Evolutionary conservation across 1,284 basidiomycete species (phyloP).

Genomic region (Pascua sp.): DNA sequence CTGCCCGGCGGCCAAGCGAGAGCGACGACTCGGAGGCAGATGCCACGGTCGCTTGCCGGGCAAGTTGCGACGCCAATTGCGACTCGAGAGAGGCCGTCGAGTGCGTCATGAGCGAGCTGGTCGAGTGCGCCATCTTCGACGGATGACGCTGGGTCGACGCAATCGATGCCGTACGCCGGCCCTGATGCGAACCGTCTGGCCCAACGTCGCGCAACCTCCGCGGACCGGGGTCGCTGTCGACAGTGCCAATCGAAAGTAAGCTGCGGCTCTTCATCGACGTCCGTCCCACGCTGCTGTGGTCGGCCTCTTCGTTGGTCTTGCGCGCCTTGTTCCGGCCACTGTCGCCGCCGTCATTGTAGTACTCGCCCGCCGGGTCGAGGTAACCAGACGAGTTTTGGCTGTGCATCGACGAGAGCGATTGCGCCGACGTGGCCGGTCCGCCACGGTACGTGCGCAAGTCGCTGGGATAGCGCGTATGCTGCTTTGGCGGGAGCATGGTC

Average conservation of each 20-base stretch:
- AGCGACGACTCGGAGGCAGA: slow-evolving; percentile 15
- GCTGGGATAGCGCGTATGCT: not conserved
- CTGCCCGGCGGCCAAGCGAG: slow-evolving; percentile 11
- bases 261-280: slow-evolving; percentile 6
- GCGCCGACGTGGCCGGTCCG: too few relatives aligned
- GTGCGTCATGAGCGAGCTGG: slow-evolving; percentile 68
- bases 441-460: too few relatives aligned
- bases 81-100: slow-evolving; percentile 77
- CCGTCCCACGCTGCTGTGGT: slow-evolving; percentile 75
- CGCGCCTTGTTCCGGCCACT: slow-evolving; percentile 65
- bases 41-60: slow-evolving; percentile 65
- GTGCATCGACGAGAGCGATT: slow-evolving; percentile 4
- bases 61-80: slow-evolving; percentile 73
- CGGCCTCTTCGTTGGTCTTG: slow-evolving; percentile 77
- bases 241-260: slow-evolving; percentile 41
- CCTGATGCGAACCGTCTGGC: slow-evolving; percentile 12
- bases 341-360: slow-evolving; percentile 1
- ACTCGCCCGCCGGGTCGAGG: too few relatives aligned
- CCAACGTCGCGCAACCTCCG: slow-evolving; percentile 52
- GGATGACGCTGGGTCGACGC: slow-evolving; percentile 25
- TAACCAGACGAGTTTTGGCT: not conserved
- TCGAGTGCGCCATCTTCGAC: slow-evolving; percentile 21
- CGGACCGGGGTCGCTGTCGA: slow-evolving; percentile 61
- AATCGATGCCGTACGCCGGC: slow-evolving; percentile 20
- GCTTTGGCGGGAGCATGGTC: not conserved